phyloP scores from a whole-genome alignment of 345 rosid species.

The Boechera divaricarpa region DNA sequence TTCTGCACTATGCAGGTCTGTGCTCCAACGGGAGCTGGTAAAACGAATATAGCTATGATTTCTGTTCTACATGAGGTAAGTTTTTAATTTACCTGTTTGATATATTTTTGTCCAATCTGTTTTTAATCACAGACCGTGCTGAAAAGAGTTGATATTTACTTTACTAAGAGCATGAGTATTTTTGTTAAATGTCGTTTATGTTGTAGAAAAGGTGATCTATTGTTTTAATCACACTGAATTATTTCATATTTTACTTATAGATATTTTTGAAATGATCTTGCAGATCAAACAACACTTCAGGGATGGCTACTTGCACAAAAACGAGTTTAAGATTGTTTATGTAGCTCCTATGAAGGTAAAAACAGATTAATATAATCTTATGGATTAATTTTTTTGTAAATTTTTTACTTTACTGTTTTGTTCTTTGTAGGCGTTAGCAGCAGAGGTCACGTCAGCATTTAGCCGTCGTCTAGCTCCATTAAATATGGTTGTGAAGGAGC shows the following conservation, averaged over 20 bases:
- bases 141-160: conserved; percentile 16
- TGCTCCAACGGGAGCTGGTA: conserved; percentile 99
- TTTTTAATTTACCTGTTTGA: conserved; percentile 23
- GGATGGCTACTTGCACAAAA: conserved; percentile 93
- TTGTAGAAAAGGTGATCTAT: conserved; percentile 8
- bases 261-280: conserved; percentile 36
- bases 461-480: conserved; percentile 89
- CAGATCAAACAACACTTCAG: conserved; percentile 96
- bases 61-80: conserved; percentile 90
- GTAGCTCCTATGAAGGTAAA: conserved; percentile 99
- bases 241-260: conserved; percentile 3
- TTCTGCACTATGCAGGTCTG: conserved; percentile 74
- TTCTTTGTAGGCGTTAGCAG: conserved; percentile 85
- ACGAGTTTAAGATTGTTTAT: conserved; percentile 95
- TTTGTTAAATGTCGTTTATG: not conserved
- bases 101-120: conserved; percentile 24
- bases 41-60: conserved; percentile 97
- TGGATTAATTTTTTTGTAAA: conserved; percentile 10
- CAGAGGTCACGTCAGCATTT: conserved; percentile 92
- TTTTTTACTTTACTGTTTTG: conserved; percentile 18
- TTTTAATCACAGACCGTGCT: conserved; percentile 16
- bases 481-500: conserved; percentile 92
- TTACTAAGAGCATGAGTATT: not conserved
- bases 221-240: conserved; percentile 18
- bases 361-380: conserved; percentile 11